Percentiles rank a stretch among this genome's conserved stretches.
phyloP scores from a whole-genome alignment of 2,329 filamentous ascomycete genomes.

The Aspergillus puulaauensis region DNA sequence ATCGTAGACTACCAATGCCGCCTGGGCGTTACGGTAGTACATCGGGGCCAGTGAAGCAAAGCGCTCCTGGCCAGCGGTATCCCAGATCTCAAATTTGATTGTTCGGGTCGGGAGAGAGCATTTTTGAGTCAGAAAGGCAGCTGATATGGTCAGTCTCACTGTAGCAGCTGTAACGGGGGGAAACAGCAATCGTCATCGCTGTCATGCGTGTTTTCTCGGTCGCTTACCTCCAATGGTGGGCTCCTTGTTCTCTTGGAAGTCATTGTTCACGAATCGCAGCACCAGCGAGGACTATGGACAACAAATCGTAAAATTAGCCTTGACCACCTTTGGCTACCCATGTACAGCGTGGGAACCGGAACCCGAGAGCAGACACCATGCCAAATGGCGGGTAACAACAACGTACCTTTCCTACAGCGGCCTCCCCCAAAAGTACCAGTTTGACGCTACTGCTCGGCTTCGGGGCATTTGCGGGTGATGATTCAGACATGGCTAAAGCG shows the following conservation, averaged over 20 bases:
- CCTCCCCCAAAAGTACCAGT: slow-evolving; percentile 95
- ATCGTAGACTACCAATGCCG: slow-evolving; percentile 96
- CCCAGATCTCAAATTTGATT: slow-evolving; percentile 83
- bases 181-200: background rate
- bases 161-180: background rate
- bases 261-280: slow-evolving; percentile 97
- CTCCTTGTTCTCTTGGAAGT: slow-evolving; percentile 99
- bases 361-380: slow-evolving; percentile 2
- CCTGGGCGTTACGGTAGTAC: slow-evolving; percentile 99
- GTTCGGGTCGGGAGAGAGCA: slow-evolving; percentile 91
- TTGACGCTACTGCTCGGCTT: slow-evolving; percentile 99
- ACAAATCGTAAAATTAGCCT: slow-evolving; percentile 19
- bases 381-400: background rate
- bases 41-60: slow-evolving; percentile 96
- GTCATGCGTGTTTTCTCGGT: background rate
- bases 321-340: slow-evolving; percentile 11
- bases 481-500: slow-evolving; percentile 64
- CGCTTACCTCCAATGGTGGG: slow-evolving; percentile 89
- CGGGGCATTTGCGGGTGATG: slow-evolving; percentile 63
- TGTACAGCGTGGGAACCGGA: slow-evolving; percentile 16
- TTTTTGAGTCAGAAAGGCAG: slow-evolving; percentile 98
- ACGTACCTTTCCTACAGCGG: slow-evolving; percentile 93
- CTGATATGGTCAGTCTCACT: slow-evolving; percentile 47
- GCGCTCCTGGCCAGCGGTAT: slow-evolving; percentile 95
- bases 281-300: slow-evolving; percentile 81